Conservation (phyloP, 2,329 filamentous ascomycete genomes). For the Venturia oleaginea region DNA sequence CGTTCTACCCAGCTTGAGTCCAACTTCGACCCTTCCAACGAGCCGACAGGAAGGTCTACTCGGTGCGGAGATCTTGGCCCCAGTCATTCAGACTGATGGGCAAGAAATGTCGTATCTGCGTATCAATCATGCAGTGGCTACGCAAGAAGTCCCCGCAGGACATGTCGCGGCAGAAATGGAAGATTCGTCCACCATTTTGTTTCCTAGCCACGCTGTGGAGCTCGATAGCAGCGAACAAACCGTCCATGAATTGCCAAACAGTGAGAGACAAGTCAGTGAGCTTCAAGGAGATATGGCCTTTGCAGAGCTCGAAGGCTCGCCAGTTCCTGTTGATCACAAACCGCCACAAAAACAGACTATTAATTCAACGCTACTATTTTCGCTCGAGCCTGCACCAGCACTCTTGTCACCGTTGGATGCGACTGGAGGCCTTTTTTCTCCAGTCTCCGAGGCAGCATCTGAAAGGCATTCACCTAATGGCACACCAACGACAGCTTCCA, state of each 20-base stretch:
- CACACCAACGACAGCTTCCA: not conserved
- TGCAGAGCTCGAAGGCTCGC: conserved; percentile 22
- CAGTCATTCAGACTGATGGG: conserved; percentile 35
- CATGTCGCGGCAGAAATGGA: conserved; percentile 20
- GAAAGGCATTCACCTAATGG: not conserved
- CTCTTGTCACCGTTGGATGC: not conserved
- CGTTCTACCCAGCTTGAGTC: conserved; percentile 27
- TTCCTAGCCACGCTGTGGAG: conserved; percentile 21
- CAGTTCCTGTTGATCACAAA: conserved; percentile 23
- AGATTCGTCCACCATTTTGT: conserved; percentile 19
- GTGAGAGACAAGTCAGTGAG: conserved; percentile 20
- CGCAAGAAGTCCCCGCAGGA: conserved; percentile 30
- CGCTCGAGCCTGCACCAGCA: not conserved
- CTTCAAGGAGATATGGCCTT: conserved; percentile 23
- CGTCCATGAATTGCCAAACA: conserved; percentile 20
- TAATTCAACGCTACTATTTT: not conserved
- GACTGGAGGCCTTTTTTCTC: conserved; percentile 5
- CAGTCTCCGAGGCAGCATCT: not conserved
- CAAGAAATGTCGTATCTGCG: conserved; percentile 45
- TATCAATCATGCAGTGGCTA: conserved; percentile 46
- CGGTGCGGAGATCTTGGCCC: conserved; percentile 46
- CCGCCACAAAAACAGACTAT: conserved; percentile 14
- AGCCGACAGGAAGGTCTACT: conserved; percentile 27
- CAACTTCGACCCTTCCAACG: conserved; percentile 16
- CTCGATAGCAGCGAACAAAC: conserved; percentile 19